Conservation (phyloP, 371 early-diverging fungal species). For the Globomyces sp. region DNA sequence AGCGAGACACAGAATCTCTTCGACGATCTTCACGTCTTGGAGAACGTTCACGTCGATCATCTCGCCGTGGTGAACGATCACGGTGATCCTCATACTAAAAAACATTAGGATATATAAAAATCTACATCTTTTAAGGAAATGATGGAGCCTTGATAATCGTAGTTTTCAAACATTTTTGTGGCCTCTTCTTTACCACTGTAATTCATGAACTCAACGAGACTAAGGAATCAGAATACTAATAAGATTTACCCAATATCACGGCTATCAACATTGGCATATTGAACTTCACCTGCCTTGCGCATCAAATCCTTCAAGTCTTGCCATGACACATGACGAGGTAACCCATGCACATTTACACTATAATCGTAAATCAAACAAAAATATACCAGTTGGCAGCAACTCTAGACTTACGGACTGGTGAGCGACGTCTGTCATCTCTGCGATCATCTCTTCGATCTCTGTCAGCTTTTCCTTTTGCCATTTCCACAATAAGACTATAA, state of each 20-base stretch:
- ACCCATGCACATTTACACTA: slow-evolving; percentile 12
- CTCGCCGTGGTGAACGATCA: not conserved
- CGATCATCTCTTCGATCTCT: slow-evolving; percentile 6
- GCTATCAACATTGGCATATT: slow-evolving; percentile 86
- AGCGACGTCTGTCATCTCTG: slow-evolving; percentile 17
- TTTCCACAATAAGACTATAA: slow-evolving; percentile 6
- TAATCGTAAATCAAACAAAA: not conserved
- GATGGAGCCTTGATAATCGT: slow-evolving; percentile 79
- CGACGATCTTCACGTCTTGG: not conserved
- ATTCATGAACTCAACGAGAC: slow-evolving; percentile 85
- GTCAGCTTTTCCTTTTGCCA: slow-evolving; percentile 17
- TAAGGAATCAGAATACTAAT: slow-evolving; percentile 26
- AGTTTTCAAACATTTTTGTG: slow-evolving; percentile 78
- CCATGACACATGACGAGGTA: slow-evolving; percentile 4
- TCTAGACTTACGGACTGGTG: not conserved
- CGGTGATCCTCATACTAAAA: not conserved
- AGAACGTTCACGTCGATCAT: slow-evolving; percentile 10
- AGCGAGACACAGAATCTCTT: not conserved
- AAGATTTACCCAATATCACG: slow-evolving; percentile 79
- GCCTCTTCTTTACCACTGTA: slow-evolving; percentile 84
- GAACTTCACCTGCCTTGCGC: slow-evolving; percentile 93
- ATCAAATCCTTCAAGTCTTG: slow-evolving; percentile 96
- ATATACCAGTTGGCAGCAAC: not conserved
- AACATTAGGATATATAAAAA: no score
- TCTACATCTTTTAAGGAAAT: slow-evolving; percentile 75